A percentile compares a stretch with the other conserved stretches of the same genome.
phyloP scores from a whole-genome alignment of 208 protist species.

The Acanthamoeba castellanii region DNA sequence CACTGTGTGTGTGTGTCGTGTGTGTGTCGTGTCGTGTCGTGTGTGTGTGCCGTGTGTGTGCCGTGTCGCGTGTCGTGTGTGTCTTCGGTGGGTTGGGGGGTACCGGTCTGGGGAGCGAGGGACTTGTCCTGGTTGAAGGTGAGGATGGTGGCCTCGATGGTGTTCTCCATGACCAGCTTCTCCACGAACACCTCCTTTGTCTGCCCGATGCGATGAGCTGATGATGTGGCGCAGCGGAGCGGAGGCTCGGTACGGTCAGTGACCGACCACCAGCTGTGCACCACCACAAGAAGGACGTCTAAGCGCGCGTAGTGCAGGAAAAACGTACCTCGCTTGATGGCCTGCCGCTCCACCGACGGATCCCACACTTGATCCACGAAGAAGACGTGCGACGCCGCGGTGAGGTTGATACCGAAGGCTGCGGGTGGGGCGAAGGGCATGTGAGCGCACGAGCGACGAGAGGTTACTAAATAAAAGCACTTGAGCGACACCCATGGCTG shows the following conservation, averaged over 20 bases:
- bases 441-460: neutral
- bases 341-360: conserved; percentile 77
- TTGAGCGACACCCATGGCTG: neutral
- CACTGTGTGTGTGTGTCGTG: neutral
- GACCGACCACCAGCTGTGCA: neutral
- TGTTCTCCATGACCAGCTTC: conserved; percentile 79
- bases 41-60: neutral
- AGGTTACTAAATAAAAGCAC: no score
- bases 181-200: conserved; percentile 77
- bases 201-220: conserved; percentile 84
- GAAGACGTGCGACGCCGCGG: conserved; percentile 79
- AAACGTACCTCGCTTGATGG: conserved; percentile 77
- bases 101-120: neutral
- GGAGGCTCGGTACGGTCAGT: neutral
- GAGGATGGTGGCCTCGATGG: conserved; percentile 76
- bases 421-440: neutral
- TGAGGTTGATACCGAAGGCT: conserved; percentile 84
- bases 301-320: neutral
- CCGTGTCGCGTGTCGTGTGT: neutral
- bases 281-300: no score
- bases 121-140: conserved; percentile 57
- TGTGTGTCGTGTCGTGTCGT: neutral
- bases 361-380: conserved; percentile 80
- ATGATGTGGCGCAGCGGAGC: neutral
- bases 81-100: neutral